Percentiles rank a stretch among this genome's conserved stretches.
These are phyloP conservation scores for Chrysanthemum makinoi DNA, from an alignment of 129 eudicot species.

Conservation along the genomic window DNA sequence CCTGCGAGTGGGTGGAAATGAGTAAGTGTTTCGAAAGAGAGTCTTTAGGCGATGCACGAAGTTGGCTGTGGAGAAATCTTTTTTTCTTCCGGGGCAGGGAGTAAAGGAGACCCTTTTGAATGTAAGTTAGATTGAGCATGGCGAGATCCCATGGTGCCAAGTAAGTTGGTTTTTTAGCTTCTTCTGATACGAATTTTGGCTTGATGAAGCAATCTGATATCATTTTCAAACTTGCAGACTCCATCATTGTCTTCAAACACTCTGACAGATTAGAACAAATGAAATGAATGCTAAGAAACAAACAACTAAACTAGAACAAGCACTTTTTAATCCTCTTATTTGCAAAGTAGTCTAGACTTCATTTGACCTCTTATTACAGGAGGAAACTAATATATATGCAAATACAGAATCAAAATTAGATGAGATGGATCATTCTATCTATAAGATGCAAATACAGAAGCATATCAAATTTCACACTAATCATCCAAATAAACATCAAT, in stretches of 20 bases:
- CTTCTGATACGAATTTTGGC: conserved; percentile 27
- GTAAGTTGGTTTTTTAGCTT: conserved; percentile 23
- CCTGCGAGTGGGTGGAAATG: conserved; percentile 38
- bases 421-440: too few species aligned
- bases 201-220: conserved; percentile 46
- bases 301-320: too few species aligned
- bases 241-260: neutral
- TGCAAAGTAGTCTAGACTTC: conserved; percentile 1
- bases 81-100: neutral
- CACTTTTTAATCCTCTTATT: conserved; percentile 4
- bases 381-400: conserved; percentile 8
- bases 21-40: conserved; percentile 43
- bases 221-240: conserved; percentile 13
- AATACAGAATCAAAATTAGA: conserved; percentile 9
- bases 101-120: conserved; percentile 50
- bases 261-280: too few species aligned
- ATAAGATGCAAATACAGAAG: too few species aligned
- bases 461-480: neutral
- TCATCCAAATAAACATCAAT: conserved; percentile 12
- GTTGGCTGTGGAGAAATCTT: conserved; percentile 8
- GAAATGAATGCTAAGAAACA: too few species aligned
- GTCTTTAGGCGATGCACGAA: conserved; percentile 35
- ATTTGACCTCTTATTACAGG: conserved; percentile 6
- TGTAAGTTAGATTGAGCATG: conserved; percentile 35
- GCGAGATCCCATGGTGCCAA: conserved; percentile 45